Percentiles rank a stretch among this genome's conserved stretches.
Conservation (phyloP, 2,329 filamentous ascomycete genomes). For the Penicillium expansum region DNA sequence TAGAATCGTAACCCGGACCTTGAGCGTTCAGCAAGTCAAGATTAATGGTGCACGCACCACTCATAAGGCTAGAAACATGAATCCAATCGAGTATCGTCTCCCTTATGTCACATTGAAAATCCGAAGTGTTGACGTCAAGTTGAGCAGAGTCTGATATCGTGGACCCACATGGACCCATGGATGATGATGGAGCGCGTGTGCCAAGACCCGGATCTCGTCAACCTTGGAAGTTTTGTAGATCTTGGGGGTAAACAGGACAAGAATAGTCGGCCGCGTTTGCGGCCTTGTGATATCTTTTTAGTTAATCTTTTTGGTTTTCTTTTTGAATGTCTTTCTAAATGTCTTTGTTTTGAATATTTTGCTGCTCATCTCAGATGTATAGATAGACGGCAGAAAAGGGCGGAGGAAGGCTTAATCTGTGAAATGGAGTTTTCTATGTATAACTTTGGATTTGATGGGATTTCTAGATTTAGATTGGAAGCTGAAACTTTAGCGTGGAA, state of each 20-base stretch:
- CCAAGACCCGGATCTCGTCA: slow-evolving; percentile 14
- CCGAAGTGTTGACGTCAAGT: slow-evolving; percentile 15
- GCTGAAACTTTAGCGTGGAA: neutral
- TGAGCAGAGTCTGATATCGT: slow-evolving; percentile 11
- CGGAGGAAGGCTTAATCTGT: too few species aligned
- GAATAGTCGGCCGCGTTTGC: too few species aligned
- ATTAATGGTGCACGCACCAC: neutral
- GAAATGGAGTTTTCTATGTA: too few species aligned
- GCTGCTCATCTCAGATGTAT: too few species aligned
- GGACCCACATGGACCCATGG: slow-evolving; percentile 3
- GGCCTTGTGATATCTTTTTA: too few species aligned
- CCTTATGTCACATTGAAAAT: neutral
- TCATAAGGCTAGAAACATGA: too few species aligned
- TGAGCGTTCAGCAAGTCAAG: neutral
- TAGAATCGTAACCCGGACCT: neutral
- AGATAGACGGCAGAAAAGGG: too few species aligned
- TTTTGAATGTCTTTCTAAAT: too few species aligned
- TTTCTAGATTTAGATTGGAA: slow-evolving; percentile 6
- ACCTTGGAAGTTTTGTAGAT: slow-evolving; percentile 11
- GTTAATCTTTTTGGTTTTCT: too few species aligned
- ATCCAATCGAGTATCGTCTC: neutral
- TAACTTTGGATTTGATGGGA: slow-evolving; percentile 1
- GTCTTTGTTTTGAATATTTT: too few species aligned
- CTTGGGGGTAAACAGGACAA: too few species aligned
- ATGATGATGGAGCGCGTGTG: slow-evolving; percentile 16